A percentile compares a stretch with the other conserved stretches of the same genome.
phyloP scores from a whole-genome alignment of 148 eudicot genomes.

The Bassia scoparia region DNA sequence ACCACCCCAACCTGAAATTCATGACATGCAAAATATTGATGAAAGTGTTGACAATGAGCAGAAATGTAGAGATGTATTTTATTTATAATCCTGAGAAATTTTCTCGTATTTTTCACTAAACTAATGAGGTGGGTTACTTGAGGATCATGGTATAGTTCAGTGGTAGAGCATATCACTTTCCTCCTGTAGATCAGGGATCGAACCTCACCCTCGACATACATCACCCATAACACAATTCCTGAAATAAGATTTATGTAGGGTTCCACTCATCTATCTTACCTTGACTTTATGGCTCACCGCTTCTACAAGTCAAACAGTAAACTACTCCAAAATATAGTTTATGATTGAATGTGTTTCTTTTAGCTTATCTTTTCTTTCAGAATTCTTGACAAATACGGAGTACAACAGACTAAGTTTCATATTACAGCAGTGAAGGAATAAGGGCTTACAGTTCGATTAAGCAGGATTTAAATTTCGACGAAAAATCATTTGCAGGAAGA shows the following conservation, averaged over 20 bases:
- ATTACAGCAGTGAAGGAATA: not conserved
- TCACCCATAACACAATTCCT: too few species aligned
- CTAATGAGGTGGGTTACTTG: too few species aligned
- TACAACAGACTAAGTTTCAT: not conserved
- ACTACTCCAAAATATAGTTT: not conserved
- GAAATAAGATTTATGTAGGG: too few species aligned
- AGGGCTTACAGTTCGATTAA: conserved; percentile 28
- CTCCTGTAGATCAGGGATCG: too few species aligned
- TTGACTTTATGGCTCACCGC: conserved; percentile 19
- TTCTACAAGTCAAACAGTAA: conserved; percentile 18
- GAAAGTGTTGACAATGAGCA: not conserved
- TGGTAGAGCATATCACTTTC: too few species aligned
- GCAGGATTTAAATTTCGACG: conserved; percentile 15
- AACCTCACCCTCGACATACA: too few species aligned
- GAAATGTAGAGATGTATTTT: not conserved
- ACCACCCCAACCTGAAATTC: conserved; percentile 49
- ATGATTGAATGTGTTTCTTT: too few species aligned
- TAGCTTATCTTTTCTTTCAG: not conserved
- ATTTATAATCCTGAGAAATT: not conserved
- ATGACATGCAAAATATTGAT: not conserved
- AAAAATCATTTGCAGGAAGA: not conserved
- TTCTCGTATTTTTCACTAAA: not conserved
- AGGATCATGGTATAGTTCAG: too few species aligned
- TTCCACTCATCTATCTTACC: too few species aligned
- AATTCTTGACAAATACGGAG: not conserved